Base-by-base conservation (phyloP, 1,284 basidiomycete species). In the Ganoderma meredithae region DNA sequence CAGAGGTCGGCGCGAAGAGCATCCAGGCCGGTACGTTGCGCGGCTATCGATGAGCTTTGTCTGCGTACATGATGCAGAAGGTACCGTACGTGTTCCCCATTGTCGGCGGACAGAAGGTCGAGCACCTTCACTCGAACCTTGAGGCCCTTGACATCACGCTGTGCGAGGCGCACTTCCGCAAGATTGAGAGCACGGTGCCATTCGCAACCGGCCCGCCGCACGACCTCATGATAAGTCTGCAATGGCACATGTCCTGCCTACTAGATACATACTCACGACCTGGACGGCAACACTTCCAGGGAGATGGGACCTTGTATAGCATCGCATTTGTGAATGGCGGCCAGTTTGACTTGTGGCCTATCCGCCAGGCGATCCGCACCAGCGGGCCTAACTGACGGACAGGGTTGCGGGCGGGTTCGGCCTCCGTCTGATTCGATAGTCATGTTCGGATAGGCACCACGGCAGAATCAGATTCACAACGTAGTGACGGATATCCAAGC, bases 41-140 rank as follows among this genome's bases (percentile, higher is more conserved):
- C 40, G 2, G 13, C 1, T 13, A 1, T 22, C 17, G 13, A 33
- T 12, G 1, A 33, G 8, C 15, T n/a, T 9, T 52, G 5, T 27
- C 36, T 62, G 83, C 85, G 22, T 86, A 85, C 66, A 66, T 85
- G 3, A 78, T 85, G 80, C 80, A 83, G 39, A 86, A 85, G 71
- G 74, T 79, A 0, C 80, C 84, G 0, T 82, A 82, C 70, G 84
- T 86, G 5, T 86, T 86, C 74, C 71, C 70, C 25, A 72, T 73
- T 61, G 69, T 86, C 39, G 85, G 86, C 1, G 85, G 84, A 0
- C 80, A 85, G 56, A 87, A 86, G 71, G 76, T 84, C 59, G 82
- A 85, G 63, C 84, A 88, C 22, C 74, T 88, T 0, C 43, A 78
- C 15, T 78, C 75, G 10, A 86, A 87, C 73, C 71, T 88, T 56